Percentiles rank a stretch among this genome's conserved stretches.
These are phyloP conservation scores for Erodium chrysanthum DNA, from an alignment of 441 rosid species.

Conservation along the genomic window DNA sequence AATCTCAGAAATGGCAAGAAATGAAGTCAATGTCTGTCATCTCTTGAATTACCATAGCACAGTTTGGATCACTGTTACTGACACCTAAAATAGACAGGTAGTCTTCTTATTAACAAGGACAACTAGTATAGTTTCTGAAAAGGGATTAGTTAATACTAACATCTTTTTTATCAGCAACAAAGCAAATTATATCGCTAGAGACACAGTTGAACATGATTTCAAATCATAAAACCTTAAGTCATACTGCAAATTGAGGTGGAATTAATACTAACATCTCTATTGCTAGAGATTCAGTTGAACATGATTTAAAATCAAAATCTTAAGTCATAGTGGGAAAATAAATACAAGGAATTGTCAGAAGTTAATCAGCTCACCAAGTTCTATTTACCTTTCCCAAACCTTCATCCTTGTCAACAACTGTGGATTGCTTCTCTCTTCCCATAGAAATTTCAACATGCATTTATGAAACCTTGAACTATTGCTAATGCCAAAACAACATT, in stretches of 20 bases:
- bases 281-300: background rate
- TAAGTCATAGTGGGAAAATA: background rate
- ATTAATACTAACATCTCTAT: background rate
- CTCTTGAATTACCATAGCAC: background rate
- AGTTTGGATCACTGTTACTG: background rate
- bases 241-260: too few species aligned
- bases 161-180: too few species aligned
- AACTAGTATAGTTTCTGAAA: background rate
- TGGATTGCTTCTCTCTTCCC: slow-evolving; percentile 56
- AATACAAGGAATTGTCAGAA: background rate
- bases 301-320: background rate
- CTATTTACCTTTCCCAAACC: slow-evolving; percentile 61
- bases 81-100: background rate
- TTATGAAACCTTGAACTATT: slow-evolving; percentile 19
- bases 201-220: background rate
- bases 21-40: background rate
- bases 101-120: background rate
- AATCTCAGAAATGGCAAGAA: background rate
- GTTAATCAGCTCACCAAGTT: background rate
- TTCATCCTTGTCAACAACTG: slow-evolving; percentile 61
- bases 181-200: background rate
- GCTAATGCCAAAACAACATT: slow-evolving; percentile 9
- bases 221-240: background rate
- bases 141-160: background rate
- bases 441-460: slow-evolving; percentile 64